phyloP scores from a whole-genome alignment of 345 rosid species.

The Brassica cretica region DNA sequence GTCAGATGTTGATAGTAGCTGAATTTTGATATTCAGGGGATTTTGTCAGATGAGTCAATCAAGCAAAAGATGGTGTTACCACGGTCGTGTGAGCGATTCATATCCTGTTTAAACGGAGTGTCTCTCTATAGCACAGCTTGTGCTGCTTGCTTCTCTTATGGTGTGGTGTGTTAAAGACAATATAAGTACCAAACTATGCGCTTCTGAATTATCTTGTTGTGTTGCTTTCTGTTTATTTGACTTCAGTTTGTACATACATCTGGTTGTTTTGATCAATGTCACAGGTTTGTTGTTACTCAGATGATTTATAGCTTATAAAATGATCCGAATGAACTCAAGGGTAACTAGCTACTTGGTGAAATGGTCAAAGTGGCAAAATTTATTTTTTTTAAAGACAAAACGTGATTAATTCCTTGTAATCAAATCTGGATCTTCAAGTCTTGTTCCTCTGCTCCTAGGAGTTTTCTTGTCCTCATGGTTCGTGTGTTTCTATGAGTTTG shows the following conservation, averaged over 20 bases:
- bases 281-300: not conserved
- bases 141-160: conserved; percentile 34
- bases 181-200: not conserved
- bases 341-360: not conserved
- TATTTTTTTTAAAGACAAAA: not conserved
- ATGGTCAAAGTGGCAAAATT: not conserved
- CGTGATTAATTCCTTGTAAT: not conserved
- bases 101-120: not conserved
- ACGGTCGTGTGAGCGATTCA: not conserved
- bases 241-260: conserved; percentile 24
- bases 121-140: conserved; percentile 23
- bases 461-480: conserved; percentile 70
- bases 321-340: not conserved
- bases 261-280: conserved; percentile 10
- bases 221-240: not conserved
- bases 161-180: conserved; percentile 22
- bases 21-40: not conserved
- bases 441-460: conserved; percentile 42
- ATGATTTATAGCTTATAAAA: not conserved
- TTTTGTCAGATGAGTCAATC: conserved; percentile 21
- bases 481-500: conserved; percentile 14
- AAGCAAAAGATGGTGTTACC: conserved; percentile 23
- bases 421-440: conserved; percentile 3
- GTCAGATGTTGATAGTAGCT: not conserved
- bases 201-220: not conserved